Conservation (phyloP, 169 alveolate species). For the Perkinsus marinus region DNA sequence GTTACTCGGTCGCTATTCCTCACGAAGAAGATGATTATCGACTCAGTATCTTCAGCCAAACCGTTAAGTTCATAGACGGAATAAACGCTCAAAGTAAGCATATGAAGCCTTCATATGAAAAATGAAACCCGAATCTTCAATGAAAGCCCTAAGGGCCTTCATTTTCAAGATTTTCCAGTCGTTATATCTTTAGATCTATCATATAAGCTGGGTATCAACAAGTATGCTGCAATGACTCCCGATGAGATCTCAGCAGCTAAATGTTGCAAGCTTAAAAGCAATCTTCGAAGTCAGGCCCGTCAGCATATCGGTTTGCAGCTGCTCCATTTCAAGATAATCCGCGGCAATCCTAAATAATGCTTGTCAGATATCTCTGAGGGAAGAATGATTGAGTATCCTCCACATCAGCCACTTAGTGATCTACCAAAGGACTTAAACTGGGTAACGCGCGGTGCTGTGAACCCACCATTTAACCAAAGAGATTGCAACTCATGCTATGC, state of each 20-base stretch:
- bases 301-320: background rate
- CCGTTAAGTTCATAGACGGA: background rate
- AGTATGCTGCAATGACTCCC: background rate
- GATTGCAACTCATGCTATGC: background rate
- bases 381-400: background rate
- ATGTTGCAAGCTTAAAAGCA: background rate
- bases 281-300: background rate
- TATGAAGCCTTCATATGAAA: background rate
- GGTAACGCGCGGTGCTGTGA: background rate
- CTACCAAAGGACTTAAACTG: background rate
- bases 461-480: background rate
- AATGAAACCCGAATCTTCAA: background rate
- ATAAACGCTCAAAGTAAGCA: background rate
- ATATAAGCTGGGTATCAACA: background rate
- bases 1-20: background rate
- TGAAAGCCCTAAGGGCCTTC: no score
- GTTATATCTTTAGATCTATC: background rate
- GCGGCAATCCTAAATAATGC: background rate
- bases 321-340: background rate
- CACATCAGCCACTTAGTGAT: background rate
- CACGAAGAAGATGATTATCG: background rate
- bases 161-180: no score
- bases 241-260: background rate
- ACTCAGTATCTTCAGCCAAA: background rate
- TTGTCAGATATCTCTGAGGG: background rate